Evolutionary conservation across 306 rosid genomes (phyloP).

Genomic region (Ammopiptanthus mongolicus): DNA sequence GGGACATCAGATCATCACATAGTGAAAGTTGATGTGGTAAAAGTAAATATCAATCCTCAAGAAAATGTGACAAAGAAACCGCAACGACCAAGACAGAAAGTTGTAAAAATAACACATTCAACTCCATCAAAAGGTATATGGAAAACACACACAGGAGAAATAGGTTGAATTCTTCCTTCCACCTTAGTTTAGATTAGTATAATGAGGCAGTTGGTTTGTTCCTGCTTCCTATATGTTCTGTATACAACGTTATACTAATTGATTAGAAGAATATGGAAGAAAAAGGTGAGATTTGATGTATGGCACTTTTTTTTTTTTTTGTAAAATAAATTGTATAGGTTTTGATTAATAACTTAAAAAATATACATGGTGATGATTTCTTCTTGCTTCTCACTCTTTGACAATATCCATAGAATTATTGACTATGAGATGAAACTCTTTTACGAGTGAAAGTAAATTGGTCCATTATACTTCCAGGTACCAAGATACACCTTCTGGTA

Average conservation of each 20-base stretch:
- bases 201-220: not conserved
- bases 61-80: conserved; percentile 28
- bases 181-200: not conserved
- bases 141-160: conserved; percentile 37
- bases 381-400: conserved; percentile 16
- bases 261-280: conserved; percentile 7
- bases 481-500: not conserved
- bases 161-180: not conserved
- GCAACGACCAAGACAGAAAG: conserved; percentile 40
- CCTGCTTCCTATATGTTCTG: conserved; percentile 3
- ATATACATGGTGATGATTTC: not conserved
- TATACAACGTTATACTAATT: conserved; percentile 18
- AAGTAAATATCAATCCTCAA: conserved; percentile 21
- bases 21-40: conserved; percentile 72
- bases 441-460: not conserved
- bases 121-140: conserved; percentile 59
- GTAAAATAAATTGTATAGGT: conserved; percentile 16
- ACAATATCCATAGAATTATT: not conserved
- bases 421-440: not conserved
- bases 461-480: not conserved
- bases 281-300: not conserved
- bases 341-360: not conserved
- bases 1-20: conserved; percentile 99
- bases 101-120: conserved; percentile 47
- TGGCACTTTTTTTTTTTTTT: not conserved